Percentiles rank a stretch among this genome's conserved stretches.
phyloP scores from a whole-genome alignment of 192 early-diverging fungal species.

The Linnemannia exigua region DNA sequence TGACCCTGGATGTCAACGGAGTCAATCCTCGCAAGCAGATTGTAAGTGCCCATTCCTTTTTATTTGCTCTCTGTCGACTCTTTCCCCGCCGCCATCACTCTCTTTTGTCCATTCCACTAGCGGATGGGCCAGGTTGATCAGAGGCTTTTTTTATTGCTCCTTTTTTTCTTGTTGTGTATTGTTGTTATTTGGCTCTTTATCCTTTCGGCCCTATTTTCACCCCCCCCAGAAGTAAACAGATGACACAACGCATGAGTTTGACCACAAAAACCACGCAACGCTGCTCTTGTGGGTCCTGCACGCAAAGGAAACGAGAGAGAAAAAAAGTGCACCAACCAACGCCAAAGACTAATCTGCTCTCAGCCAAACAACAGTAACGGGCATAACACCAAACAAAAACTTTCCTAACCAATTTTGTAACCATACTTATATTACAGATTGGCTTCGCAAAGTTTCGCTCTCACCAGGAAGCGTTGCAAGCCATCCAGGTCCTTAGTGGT shows the following conservation, averaged over 20 bases:
- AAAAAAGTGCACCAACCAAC: constrained; percentile 9
- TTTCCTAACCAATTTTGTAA: neutral
- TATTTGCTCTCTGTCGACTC: neutral
- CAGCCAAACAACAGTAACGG: neutral
- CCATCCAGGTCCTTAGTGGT: constrained; percentile 92
- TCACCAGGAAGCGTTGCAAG: constrained; percentile 90
- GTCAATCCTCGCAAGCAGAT: constrained; percentile 84
- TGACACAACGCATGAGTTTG: constrained; percentile 18
- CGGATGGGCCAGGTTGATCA: constrained; percentile 7
- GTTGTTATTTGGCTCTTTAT: neutral
- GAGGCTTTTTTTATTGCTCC: constrained; percentile 4
- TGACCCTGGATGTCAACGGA: constrained; percentile 62
- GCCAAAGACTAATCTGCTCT: neutral
- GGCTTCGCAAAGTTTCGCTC: constrained; percentile 99
- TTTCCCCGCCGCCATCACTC: neutral
- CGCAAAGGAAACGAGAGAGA: neutral
- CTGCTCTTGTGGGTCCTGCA: neutral
- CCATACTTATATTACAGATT: constrained; percentile 74
- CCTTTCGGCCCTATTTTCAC: constrained; percentile 9
- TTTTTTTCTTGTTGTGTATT: constrained; percentile 14
- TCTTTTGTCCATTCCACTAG: neutral
- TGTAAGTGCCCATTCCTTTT: constrained; percentile 69
- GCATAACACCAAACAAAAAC: neutral
- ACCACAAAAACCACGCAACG: constrained; percentile 9
- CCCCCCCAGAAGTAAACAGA: constrained; percentile 25